These are phyloP conservation scores for Candida oleophila DNA, from an alignment of 805 yeast species.

Conservation along the genomic window DNA sequence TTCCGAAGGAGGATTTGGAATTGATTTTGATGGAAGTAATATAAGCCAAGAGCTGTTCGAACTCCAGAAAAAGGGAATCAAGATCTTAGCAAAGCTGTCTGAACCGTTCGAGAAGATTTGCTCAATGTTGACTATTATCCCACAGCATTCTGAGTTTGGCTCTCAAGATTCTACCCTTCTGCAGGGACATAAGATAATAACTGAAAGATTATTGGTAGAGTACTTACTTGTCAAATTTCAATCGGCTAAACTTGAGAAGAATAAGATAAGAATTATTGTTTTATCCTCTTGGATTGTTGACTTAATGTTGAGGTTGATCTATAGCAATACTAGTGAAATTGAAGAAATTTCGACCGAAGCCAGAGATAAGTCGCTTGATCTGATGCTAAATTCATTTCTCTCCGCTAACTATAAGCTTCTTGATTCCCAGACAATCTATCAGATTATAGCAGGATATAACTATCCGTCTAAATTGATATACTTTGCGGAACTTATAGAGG, in stretches of 20 bases:
- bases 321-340: constrained; percentile 26
- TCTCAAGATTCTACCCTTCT: not conserved
- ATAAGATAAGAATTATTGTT: constrained; percentile 38
- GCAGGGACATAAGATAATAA: not conserved
- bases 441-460: constrained; percentile 67
- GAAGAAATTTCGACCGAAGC: not conserved
- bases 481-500: constrained; percentile 67
- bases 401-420: constrained; percentile 43
- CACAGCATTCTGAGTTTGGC: not conserved
- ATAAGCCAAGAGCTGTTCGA: constrained; percentile 14
- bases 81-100: constrained; percentile 56
- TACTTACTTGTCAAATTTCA: constrained; percentile 32
- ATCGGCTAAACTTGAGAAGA: constrained; percentile 24
- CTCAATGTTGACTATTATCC: constrained; percentile 36
- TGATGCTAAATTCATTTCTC: constrained; percentile 49
- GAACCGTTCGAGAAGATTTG: constrained; percentile 72
- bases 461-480: constrained; percentile 60
- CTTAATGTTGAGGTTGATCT: constrained; percentile 48
- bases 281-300: constrained; percentile 69
- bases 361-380: not conserved
- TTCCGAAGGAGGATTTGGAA: constrained; percentile 34
- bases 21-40: constrained; percentile 13
- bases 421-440: constrained; percentile 71
- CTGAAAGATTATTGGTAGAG: constrained; percentile 30
- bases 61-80: constrained; percentile 41